Evolutionary conservation across 768 basidiomycete genomes (phyloP).

Genomic region (Pisolithus albus): DNA sequence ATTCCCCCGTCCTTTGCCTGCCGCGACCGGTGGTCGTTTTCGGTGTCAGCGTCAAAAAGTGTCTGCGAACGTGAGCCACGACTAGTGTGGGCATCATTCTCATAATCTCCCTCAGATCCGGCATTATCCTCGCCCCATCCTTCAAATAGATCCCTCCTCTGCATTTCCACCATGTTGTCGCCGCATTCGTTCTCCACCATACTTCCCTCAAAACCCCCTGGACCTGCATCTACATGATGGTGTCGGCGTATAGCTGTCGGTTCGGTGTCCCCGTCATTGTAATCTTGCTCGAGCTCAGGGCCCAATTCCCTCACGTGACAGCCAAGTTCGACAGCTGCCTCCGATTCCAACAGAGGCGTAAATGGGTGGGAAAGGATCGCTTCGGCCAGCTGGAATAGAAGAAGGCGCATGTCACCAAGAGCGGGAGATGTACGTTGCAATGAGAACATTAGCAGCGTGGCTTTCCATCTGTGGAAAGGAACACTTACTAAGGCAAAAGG

Average conservation of each 20-base stretch:
- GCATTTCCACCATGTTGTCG: not conserved
- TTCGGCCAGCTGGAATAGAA: slow-evolving; percentile 60
- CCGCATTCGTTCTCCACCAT: not conserved
- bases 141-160: not conserved
- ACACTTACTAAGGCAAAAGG: slow-evolving; percentile 77
- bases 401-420: slow-evolving; percentile 12
- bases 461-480: not conserved
- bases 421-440: not conserved
- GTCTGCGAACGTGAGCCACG: not conserved
- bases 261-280: not conserved
- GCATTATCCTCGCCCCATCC: not conserved
- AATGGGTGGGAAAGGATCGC: slow-evolving; percentile 69
- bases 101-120: not conserved
- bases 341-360: slow-evolving; percentile 29
- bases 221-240: not conserved
- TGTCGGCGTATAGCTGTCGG: slow-evolving; percentile 4
- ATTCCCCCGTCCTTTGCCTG: not conserved
- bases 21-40: not conserved
- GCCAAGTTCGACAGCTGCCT: not conserved
- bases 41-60: not conserved
- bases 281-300: not conserved
- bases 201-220: not conserved
- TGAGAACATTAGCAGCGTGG: not conserved
- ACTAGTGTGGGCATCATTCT: not conserved
- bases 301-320: not conserved